Evolutionary conservation across 2,329 filamentous ascomycete genomes (phyloP), one percentile per base, ranked within the genome.

Genomic region (Colletotrichum limetticola): DNA sequence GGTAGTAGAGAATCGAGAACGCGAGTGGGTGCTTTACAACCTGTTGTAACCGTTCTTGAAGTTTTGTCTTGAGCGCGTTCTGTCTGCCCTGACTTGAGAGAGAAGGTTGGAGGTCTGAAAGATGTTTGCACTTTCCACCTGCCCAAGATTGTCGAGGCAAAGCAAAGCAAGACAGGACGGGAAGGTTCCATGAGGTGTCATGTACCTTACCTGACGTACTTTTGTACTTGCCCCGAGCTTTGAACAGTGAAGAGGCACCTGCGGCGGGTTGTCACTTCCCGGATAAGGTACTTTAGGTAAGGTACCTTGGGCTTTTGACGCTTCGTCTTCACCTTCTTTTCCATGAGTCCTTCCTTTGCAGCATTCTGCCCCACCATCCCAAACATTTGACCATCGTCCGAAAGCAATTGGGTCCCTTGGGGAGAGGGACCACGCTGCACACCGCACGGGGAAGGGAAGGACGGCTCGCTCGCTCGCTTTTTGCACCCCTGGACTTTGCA

Each of bases 341-440:
- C 42, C 22, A 56, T 56, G 8, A 16, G n/a, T 24, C 37, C 42
- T 62, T 26, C 57, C 28, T 53, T 66, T 26, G 52, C 22, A 56
- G 42, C 42, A n/a, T n/a, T 66, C 52, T 52, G 57, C 66, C 70
- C 66, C 66, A 55, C 70, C 59, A 32, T 63, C 59, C 49, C 30
- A 69, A 64, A 64, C 59, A 49, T 49, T 49, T 22, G 42, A 9
- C 42, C 42, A 24, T 69, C 59, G 69, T 66, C 69, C 69, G 69
- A 68, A 72, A 64, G 69, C 69, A 53, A 63, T 49, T 49, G 42
- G 30, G 24, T 6, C 56, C 56, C 56, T 35, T 12, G 53, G 24
- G 19, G 42, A 16, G 16, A 14, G 35, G 35, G 35, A 35, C 9
- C 32, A 35, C 32, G 32, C 32, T 35, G 32, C 32, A 35, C 32